phyloP scores from a whole-genome alignment of 768 basidiomycete species.

The Phaeotremella skinneri region DNA sequence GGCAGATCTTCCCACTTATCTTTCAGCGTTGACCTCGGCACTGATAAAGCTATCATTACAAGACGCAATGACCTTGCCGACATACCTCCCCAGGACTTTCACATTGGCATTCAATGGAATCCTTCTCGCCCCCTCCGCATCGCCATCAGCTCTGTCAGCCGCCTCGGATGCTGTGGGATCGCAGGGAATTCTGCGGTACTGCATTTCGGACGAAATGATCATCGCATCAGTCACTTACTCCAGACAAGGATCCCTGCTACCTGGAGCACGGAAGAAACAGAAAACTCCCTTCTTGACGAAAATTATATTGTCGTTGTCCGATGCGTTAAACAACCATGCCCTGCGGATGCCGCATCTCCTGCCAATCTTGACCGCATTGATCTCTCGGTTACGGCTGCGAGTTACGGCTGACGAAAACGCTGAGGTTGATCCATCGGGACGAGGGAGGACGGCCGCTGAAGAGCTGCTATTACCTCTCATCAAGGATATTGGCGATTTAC shows the following conservation, averaged over 20 bases:
- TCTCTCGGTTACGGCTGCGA: conserved; percentile 63
- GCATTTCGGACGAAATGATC: conserved; percentile 68
- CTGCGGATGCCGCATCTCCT: conserved; percentile 76
- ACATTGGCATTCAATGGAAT: conserved; percentile 47
- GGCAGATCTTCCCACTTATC: conserved; percentile 47
- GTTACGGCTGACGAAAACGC: conserved; percentile 43
- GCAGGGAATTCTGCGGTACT: conserved; percentile 60
- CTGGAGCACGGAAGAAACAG: conserved; percentile 54
- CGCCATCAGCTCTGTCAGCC: conserved; percentile 37
- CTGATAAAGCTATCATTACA: conserved; percentile 49
- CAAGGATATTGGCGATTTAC: conserved; percentile 67
- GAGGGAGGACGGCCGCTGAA: conserved; percentile 64
- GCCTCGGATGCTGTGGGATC: conserved; percentile 44
- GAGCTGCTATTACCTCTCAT: conserved; percentile 68
- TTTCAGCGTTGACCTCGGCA: conserved; percentile 44
- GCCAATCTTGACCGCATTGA: conserved; percentile 67
- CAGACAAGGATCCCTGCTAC: conserved; percentile 55
- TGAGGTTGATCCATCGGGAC: conserved; percentile 46
- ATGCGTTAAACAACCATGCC: conserved; percentile 70
- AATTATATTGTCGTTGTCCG: conserved; percentile 64
- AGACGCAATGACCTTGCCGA: conserved; percentile 31
- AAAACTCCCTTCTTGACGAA: conserved; percentile 61
- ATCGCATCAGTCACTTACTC: conserved; percentile 46
- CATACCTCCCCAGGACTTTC: conserved; percentile 47
- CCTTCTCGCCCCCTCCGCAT: conserved; percentile 32